These are phyloP conservation scores for Daldinia vernicosa DNA, from an alignment of 495 filamentous ascomycete species.

Conservation along the genomic window DNA sequence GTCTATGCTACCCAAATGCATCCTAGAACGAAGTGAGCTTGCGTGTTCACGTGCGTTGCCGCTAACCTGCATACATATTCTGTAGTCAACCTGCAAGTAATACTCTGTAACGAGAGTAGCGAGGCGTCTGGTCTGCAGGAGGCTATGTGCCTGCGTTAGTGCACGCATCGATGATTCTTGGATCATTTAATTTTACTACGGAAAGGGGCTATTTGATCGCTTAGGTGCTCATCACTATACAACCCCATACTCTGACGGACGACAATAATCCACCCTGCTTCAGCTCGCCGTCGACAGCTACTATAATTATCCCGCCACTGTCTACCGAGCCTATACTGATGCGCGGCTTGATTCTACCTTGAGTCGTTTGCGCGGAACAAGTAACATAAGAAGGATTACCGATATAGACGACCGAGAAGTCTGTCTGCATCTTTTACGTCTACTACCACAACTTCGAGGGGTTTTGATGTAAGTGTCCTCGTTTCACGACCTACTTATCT, in stretches of 20 bases:
- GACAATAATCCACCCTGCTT: neutral
- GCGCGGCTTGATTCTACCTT: conserved; percentile 9
- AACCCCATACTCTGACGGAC: neutral
- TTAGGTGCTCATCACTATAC: neutral
- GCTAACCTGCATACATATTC: conserved; percentile 20
- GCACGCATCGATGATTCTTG: conserved; percentile 2
- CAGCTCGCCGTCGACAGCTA: neutral
- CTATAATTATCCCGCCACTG: conserved; percentile 20
- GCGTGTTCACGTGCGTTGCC: conserved; percentile 36
- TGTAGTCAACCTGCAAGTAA: conserved; percentile 14
- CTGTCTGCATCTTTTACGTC: conserved; percentile 1
- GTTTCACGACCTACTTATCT: conserved; percentile 28
- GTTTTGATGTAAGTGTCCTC: conserved; percentile 31
- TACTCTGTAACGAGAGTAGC: conserved; percentile 21
- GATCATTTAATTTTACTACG: neutral
- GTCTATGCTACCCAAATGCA: conserved; percentile 29
- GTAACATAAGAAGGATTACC: conserved; percentile 30
- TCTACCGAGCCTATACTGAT: conserved; percentile 1
- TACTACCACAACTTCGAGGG: conserved; percentile 26
- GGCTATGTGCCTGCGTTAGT: conserved; percentile 29
- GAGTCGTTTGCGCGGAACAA: conserved; percentile 15
- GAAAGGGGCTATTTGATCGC: neutral
- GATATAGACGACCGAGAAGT: conserved; percentile 25
- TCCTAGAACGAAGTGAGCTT: conserved; percentile 25
- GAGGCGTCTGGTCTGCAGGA: conserved; percentile 9